Conservation (phyloP, 2,329 filamentous ascomycete species). For the Penicillium vulpinum region DNA sequence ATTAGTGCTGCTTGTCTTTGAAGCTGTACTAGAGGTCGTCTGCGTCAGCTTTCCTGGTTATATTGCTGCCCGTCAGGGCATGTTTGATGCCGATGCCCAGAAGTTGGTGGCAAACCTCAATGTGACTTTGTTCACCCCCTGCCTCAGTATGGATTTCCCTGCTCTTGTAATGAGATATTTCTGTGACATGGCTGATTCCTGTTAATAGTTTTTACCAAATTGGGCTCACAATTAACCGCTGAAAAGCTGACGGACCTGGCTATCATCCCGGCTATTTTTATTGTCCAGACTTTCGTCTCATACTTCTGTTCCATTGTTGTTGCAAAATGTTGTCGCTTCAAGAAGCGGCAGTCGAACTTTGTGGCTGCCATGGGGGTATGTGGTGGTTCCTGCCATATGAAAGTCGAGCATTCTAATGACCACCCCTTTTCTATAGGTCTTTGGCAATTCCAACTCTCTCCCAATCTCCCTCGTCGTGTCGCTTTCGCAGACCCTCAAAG, state of each 20-base stretch:
- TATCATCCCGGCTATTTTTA: conserved; percentile 92
- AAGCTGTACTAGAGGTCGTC: conserved; percentile 91
- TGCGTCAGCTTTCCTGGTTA: conserved; percentile 94
- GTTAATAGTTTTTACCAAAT: conserved; percentile 82
- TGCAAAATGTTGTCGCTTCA: conserved; percentile 74
- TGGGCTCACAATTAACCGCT: conserved; percentile 89
- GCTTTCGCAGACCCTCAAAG: conserved; percentile 85
- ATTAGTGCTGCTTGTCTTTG: conserved; percentile 81
- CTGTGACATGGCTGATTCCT: neutral
- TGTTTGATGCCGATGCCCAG: conserved; percentile 94
- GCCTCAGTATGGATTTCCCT: conserved; percentile 68
- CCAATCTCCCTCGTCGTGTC: conserved; percentile 95
- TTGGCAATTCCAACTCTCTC: conserved; percentile 96
- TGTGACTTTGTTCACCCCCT: conserved; percentile 93
- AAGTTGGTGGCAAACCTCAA: conserved; percentile 97
- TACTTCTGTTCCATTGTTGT: conserved; percentile 73
- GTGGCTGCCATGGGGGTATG: conserved; percentile 88
- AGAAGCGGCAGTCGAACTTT: conserved; percentile 85
- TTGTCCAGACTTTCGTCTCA: conserved; percentile 83
- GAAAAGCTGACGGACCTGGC: conserved; percentile 87
- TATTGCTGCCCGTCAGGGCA: conserved; percentile 82
- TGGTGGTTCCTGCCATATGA: conserved; percentile 4
- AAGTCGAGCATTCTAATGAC: neutral
- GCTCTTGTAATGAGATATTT: neutral
- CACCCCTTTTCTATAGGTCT: conserved; percentile 57